A percentile compares a stretch with the other conserved stretches of the same genome.
These are phyloP conservation scores for Eutrema yunnanense DNA, from an alignment of 345 rosid genomes.

Conservation along the genomic window DNA sequence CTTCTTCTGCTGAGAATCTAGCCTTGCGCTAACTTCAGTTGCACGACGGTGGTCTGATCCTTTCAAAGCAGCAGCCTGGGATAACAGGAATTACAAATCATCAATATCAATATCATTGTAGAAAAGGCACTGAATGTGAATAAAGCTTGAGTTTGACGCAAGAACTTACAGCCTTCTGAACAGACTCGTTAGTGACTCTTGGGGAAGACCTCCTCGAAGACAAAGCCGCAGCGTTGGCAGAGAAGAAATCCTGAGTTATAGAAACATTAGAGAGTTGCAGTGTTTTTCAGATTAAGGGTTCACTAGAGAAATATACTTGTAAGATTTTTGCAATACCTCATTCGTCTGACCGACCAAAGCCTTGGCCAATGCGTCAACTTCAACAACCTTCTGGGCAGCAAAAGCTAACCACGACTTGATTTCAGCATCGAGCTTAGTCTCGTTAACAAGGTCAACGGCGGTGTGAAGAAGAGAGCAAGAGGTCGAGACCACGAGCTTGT, in stretches of 20 bases:
- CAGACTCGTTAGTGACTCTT: conserved; percentile 83
- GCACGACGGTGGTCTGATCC: conserved; percentile 88
- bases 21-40: conserved; percentile 80
- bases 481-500: conserved; percentile 91
- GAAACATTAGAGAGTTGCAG: conserved; percentile 1
- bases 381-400: conserved; percentile 94
- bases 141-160: neutral
- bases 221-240: conserved; percentile 74
- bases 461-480: conserved; percentile 98
- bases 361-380: conserved; percentile 91
- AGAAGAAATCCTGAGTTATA: conserved; percentile 57
- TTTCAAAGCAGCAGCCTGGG: conserved; percentile 93
- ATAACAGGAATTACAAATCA: conserved; percentile 13
- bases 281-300: neutral
- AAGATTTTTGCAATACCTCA: conserved; percentile 43
- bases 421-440: conserved; percentile 78
- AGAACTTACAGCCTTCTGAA: conserved; percentile 85
- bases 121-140: neutral
- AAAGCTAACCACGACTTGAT: conserved; percentile 97
- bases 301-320: neutral
- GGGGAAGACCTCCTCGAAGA: conserved; percentile 92
- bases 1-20: conserved; percentile 95
- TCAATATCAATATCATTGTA: neutral
- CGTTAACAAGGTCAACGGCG: conserved; percentile 87
- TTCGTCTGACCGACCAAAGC: conserved; percentile 81